Base-by-base conservation (phyloP, 1,284 basidiomycete species). In the Golubevia sp. region DNA sequence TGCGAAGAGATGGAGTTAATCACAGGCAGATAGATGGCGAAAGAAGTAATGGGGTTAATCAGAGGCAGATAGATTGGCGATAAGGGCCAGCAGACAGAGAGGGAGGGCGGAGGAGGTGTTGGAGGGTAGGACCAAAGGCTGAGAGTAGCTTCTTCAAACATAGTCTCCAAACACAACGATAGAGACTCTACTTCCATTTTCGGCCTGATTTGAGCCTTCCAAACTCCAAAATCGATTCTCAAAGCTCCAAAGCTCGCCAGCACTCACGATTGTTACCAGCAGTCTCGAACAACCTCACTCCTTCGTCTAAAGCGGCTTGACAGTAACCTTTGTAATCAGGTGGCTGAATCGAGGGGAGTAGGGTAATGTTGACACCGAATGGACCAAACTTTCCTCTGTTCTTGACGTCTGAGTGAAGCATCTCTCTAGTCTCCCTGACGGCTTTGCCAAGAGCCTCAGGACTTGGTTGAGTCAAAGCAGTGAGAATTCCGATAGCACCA, bases 251-350 rank as follows among this genome's bases (percentile, higher is more conserved):
- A n/a, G n/a, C n/a, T n/a, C n/a, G n/a, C n/a, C 30, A 11, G 52
- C 34, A 49, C 88, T 68, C 74, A 92, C 91, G 91, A 81, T 91
- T 93, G 83, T 91, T 94, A 8, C 94, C 94, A 1, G 94, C 94
- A 0, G 94, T 97, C 86, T 97, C 95, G 79, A 95, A 94, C 57
- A 97, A 90, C 73, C 85, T 87, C 11, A 96, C 88, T n/a, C 92
- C 92, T 79, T 95, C 94, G 62, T 93, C 92, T 58, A 97, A 88
- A 2, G 93, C 91, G 1, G 88, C 94, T 11, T 88, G 86, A 1
- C 91, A 91, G 73, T 91, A 94, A 4, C 90, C 92, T 59, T 79
- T 83, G 67, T 85, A 85, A 65, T 71, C 63, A 23, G 74, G 94
- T 0, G 94, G 93, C 63, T 89, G 92, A 77, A 97, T 97, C 26